These are phyloP conservation scores for Coemansia sp. DNA, from an alignment of 192 early-diverging fungal genomes.

Conservation along the genomic window DNA sequence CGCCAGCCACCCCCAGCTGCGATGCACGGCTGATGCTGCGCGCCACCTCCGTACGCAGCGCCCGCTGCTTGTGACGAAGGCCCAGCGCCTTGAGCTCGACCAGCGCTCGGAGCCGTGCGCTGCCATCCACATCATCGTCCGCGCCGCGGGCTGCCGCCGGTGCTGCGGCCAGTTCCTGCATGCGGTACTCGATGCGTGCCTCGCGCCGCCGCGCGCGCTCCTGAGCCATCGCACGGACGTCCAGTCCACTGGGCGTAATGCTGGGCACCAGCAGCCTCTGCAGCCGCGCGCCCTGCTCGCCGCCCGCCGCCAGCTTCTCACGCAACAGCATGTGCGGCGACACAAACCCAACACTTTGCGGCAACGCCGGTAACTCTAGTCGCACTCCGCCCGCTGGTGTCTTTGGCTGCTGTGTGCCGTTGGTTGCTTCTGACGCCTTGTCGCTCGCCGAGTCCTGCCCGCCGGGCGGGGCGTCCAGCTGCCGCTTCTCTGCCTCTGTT, in stretches of 20 bases:
- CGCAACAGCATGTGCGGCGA: conserved; percentile 57
- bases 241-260: conserved; percentile 70
- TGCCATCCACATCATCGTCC: conserved; percentile 27
- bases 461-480: conserved; percentile 28
- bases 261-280: conserved; percentile 70
- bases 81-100: conserved; percentile 86
- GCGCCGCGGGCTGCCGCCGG: conserved; percentile 63
- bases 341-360: conserved; percentile 26
- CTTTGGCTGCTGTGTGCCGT: conserved; percentile 11
- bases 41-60: conserved; percentile 68
- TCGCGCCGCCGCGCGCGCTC: conserved; percentile 75
- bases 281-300: conserved; percentile 45
- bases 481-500: conserved; percentile 35
- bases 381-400: conserved; percentile 13
- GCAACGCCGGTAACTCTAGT: conserved; percentile 30
- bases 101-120: conserved; percentile 66
- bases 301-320: conserved; percentile 50
- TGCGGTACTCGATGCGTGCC: conserved; percentile 68
- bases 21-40: conserved; percentile 66
- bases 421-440: conserved; percentile 55
- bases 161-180: conserved; percentile 67
- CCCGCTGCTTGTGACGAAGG: conserved; percentile 71
- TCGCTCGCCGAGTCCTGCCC: conserved; percentile 43
- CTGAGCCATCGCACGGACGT: conserved; percentile 63
- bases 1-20: conserved; percentile 70